phyloP scores from a whole-genome alignment of 768 basidiomycete genomes.

The Kwoniella shandongensis region DNA sequence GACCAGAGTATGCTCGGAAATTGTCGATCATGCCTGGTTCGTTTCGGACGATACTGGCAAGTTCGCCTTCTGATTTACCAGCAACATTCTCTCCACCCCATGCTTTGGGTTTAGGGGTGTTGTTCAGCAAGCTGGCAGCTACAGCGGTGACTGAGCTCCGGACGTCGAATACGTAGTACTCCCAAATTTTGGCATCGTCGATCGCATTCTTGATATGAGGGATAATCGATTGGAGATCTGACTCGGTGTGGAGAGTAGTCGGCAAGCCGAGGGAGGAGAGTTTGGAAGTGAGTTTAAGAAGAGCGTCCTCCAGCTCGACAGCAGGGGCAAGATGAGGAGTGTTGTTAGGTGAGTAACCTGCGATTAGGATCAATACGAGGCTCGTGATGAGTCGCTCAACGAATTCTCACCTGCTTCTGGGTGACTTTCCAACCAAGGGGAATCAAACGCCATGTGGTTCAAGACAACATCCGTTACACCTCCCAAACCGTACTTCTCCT shows the following conservation, averaged over 20 bases:
- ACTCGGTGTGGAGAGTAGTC: slow-evolving; percentile 62
- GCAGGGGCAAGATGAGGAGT: slow-evolving; percentile 91
- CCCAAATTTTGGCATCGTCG: slow-evolving; percentile 75
- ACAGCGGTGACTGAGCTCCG: slow-evolving; percentile 62
- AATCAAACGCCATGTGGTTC: slow-evolving; percentile 96
- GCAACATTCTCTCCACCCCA: slow-evolving; percentile 67
- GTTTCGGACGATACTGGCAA: slow-evolving; percentile 65
- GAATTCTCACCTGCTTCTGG: slow-evolving; percentile 80
- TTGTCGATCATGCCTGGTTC: slow-evolving; percentile 61
- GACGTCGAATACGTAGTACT: slow-evolving; percentile 87
- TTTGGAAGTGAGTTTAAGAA: slow-evolving; percentile 73
- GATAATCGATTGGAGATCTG: slow-evolving; percentile 70
- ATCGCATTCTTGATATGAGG: slow-evolving; percentile 64
- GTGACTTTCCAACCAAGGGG: slow-evolving; percentile 84
- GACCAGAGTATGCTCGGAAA: slow-evolving; percentile 60
- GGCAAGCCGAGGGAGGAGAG: slow-evolving; percentile 71
- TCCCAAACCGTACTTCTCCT: slow-evolving; percentile 81
- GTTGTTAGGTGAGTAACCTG: slow-evolving; percentile 87
- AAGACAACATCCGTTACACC: slow-evolving; percentile 93
- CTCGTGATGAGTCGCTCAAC: background rate
- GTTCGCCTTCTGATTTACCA: slow-evolving; percentile 64
- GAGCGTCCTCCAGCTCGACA: slow-evolving; percentile 82
- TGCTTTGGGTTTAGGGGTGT: slow-evolving; percentile 34
- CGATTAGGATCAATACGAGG: background rate
- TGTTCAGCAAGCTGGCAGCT: slow-evolving; percentile 55